Base-by-base conservation (phyloP, 1,284 basidiomycete genomes). In the Volvariella surrecta region DNA sequence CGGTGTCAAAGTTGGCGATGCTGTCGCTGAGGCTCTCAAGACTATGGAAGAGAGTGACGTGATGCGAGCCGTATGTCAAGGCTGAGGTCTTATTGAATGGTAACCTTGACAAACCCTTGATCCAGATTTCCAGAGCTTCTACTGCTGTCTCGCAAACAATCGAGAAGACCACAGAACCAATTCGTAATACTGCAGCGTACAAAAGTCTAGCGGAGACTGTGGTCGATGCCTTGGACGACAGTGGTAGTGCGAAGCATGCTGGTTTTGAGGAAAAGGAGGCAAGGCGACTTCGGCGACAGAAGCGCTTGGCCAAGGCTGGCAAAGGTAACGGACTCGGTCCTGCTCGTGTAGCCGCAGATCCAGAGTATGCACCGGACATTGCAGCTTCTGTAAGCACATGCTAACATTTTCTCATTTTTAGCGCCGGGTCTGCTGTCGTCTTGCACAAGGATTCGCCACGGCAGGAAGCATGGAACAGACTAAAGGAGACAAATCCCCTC, bases 151-250 rank as follows among this genome's bases (percentile, higher is more conserved):
- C 87, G 15, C 77, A 71, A 16, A 84, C 82, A 15, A 87, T 92
- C 43, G 81, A 82, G 47, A 79, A 82, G 43, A 85, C 89, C 4
- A 95, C 92, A 1, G 89, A 91, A 53, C 93, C 94, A 10, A 86
- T 99, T 51, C 83, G 95, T 28, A 93, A 98, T 51, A 99, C 94
- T 1, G 84, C 84, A 31, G 91, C 93, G 1, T 99, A 99, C 71
- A 96, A 96, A 68, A 73, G 85, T 0, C 71, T 99, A 19, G 80
- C 91, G 1, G 88, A 95, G 42, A 91, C 89, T 8, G 68, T 99
- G 15, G 69, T 90, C 18, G 95, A 99, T 54, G 91, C 93, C 4
- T 74, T 99, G 38, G 94, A 99, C 55, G 94, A 98, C 60, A 89
- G 89, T 45, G 89, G 89, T 3, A 89, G 82, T 49, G 88, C 90